Conservation (phyloP, 1,284 basidiomycete species). For the Volvariella volvacea region DNA sequence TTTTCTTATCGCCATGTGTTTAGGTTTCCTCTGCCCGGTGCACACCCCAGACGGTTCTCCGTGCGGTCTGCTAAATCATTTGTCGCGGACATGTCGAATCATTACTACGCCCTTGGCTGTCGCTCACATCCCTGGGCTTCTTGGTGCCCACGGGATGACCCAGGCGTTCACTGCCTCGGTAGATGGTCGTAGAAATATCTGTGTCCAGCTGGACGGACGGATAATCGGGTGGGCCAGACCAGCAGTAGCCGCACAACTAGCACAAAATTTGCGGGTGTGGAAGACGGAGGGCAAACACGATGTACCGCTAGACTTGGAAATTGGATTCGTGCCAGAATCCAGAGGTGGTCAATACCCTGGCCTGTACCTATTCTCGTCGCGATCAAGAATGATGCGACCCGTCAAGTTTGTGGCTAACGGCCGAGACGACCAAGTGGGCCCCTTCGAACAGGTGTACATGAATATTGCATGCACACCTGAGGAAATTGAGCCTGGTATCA, state of each 20-base stretch:
- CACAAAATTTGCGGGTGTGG: slow-evolving; percentile 83
- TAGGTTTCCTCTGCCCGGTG: slow-evolving; percentile 96
- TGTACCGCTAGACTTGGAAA: slow-evolving; percentile 92
- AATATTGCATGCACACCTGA: slow-evolving; percentile 91
- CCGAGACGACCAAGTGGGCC: slow-evolving; percentile 85
- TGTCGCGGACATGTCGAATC: slow-evolving; percentile 91
- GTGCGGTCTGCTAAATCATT: slow-evolving; percentile 96
- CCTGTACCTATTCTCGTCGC: slow-evolving; percentile 86
- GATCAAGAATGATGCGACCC: slow-evolving; percentile 96
- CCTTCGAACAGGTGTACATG: slow-evolving; percentile 99
- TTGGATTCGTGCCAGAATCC: slow-evolving; percentile 87
- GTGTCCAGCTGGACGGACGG: slow-evolving; percentile 90
- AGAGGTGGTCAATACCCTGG: slow-evolving; percentile 97
- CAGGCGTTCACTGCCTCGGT: slow-evolving; percentile 77
- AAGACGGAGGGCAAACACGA: slow-evolving; percentile 87
- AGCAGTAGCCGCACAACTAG: slow-evolving; percentile 72
- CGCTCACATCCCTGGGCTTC: slow-evolving; percentile 75
- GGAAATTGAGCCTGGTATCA: slow-evolving; percentile 80
- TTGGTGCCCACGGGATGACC: slow-evolving; percentile 92
- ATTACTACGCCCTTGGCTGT: slow-evolving; percentile 76
- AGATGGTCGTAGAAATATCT: slow-evolving; percentile 78
- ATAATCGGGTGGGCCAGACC: slow-evolving; percentile 95
- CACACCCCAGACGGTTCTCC: slow-evolving; percentile 99
- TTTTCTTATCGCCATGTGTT: slow-evolving; percentile 4
- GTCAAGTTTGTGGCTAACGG: slow-evolving; percentile 89